Percentiles rank a stretch among this genome's conserved stretches.
Conservation (phyloP, 1,284 basidiomycete species). For the Sanghuangporus sanghuang region DNA sequence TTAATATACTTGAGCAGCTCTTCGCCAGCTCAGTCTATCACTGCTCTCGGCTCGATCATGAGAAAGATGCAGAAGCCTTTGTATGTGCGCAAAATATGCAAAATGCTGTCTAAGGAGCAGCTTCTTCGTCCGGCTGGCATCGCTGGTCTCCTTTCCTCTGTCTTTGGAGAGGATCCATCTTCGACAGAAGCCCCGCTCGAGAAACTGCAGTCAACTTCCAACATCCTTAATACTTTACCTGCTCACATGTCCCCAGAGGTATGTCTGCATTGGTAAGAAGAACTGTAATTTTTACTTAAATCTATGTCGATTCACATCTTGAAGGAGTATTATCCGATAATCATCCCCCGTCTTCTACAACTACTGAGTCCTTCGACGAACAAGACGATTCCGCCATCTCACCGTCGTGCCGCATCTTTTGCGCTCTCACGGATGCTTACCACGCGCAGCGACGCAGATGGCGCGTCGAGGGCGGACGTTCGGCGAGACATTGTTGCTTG, state of each 20-base stretch:
- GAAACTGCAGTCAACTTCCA: slow-evolving; percentile 62
- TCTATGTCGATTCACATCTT: not conserved
- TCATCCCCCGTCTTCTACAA: slow-evolving; percentile 50
- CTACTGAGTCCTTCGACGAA: slow-evolving; percentile 33
- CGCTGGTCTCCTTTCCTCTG: slow-evolving; percentile 55
- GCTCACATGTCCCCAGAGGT: slow-evolving; percentile 46
- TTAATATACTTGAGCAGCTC: slow-evolving; percentile 36
- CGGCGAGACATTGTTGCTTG: slow-evolving; percentile 33
- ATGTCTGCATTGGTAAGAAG: slow-evolving; percentile 19
- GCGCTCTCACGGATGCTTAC: slow-evolving; percentile 60
- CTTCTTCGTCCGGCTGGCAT: slow-evolving; percentile 64
- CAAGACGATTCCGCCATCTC: slow-evolving; percentile 34
- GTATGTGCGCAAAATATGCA: slow-evolving; percentile 54
- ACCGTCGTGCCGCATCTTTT: slow-evolving; percentile 63
- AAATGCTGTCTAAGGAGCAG: slow-evolving; percentile 58
- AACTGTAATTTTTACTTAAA: not conserved
- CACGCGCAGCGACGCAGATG: slow-evolving; percentile 22
- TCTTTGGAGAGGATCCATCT: slow-evolving; percentile 58
- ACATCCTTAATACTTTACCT: slow-evolving; percentile 53
- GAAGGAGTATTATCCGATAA: slow-evolving; percentile 55
- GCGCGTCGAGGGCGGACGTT: slow-evolving; percentile 25
- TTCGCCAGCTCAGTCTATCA: slow-evolving; percentile 58
- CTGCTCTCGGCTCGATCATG: slow-evolving; percentile 53
- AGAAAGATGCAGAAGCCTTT: slow-evolving; percentile 37
- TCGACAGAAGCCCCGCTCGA: slow-evolving; percentile 48